Conservation (phyloP, 2,329 filamentous ascomycete species). For the Fusarium setosum region DNA sequence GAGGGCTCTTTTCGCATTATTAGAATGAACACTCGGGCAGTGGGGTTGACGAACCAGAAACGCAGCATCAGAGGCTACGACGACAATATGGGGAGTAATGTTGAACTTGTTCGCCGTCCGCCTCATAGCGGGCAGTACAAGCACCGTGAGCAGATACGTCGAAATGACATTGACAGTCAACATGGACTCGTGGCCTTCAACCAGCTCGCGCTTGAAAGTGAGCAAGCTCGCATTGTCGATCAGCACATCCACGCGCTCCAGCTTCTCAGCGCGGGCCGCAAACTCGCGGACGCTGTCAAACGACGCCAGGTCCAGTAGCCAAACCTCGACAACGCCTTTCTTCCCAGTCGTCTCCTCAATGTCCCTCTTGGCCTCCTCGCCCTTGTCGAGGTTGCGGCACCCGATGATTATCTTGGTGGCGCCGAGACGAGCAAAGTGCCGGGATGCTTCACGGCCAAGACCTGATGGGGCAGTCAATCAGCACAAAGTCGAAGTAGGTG, state of each 20-base stretch:
- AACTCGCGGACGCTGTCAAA: slow-evolving; percentile 53
- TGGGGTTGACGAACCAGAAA: slow-evolving; percentile 20
- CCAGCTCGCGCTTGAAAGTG: slow-evolving; percentile 25
- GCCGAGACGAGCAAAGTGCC: slow-evolving; percentile 53
- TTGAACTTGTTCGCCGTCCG: slow-evolving; percentile 48
- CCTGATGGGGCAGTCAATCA: slow-evolving; percentile 34
- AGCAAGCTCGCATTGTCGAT: slow-evolving; percentile 53
- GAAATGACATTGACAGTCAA: slow-evolving; percentile 60
- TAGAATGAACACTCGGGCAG: not conserved
- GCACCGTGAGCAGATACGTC: slow-evolving; percentile 57
- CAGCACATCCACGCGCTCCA: slow-evolving; percentile 56
- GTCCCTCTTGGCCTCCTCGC: slow-evolving; percentile 51
- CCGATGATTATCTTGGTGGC: slow-evolving; percentile 56
- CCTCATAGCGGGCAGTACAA: slow-evolving; percentile 56
- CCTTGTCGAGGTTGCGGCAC: slow-evolving; percentile 53
- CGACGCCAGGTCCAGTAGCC: slow-evolving; percentile 56
- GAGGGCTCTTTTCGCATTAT: slow-evolving; percentile 41
- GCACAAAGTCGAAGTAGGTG: fast-evolving
- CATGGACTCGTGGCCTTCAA: slow-evolving; percentile 55
- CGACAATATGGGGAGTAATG: slow-evolving; percentile 48
- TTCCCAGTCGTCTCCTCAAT: slow-evolving; percentile 46
- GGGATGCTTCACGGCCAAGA: slow-evolving; percentile 55
- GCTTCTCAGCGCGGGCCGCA: slow-evolving; percentile 38
- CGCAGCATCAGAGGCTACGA: slow-evolving; percentile 52
- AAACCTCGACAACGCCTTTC: slow-evolving; percentile 52